These are phyloP conservation scores for Telopea speciosissima DNA, from an alignment of 177 flowering plant genomes.

Conservation along the genomic window DNA sequence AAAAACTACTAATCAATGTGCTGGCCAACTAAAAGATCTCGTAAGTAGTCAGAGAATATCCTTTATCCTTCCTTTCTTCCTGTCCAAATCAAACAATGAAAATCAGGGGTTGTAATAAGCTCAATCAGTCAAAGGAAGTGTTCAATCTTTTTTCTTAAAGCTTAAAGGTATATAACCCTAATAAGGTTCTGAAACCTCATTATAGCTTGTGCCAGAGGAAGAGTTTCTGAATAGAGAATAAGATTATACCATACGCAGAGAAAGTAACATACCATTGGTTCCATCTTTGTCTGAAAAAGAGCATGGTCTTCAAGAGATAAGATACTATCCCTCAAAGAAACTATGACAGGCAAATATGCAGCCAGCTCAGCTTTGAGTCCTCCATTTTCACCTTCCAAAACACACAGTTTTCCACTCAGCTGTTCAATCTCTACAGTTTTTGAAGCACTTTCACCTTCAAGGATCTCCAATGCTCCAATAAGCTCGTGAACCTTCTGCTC, in stretches of 20 bases:
- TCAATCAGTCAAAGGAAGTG: not conserved
- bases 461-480: constrained; percentile 39
- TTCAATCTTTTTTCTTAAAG: not conserved
- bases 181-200: not conserved
- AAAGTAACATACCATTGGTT: constrained; percentile 34
- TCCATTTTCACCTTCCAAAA: constrained; percentile 51
- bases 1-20: not conserved
- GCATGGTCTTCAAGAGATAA: constrained; percentile 52
- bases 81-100: not conserved
- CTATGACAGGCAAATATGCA: constrained; percentile 41
- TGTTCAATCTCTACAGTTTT: constrained; percentile 42
- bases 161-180: not conserved
- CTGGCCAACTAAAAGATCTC: not conserved
- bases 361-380: constrained; percentile 46
- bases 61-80: not conserved
- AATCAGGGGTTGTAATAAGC: not conserved
- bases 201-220: not conserved
- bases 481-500: constrained; percentile 70
- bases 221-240: not conserved
- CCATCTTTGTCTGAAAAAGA: constrained; percentile 25
- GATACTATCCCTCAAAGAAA: constrained; percentile 47
- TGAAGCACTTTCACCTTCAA: constrained; percentile 38
- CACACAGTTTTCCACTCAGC: constrained; percentile 41
- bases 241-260: not conserved
- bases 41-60: not conserved